phyloP scores from a whole-genome alignment of 176 grass and related monocot species.

The Canna indica region DNA sequence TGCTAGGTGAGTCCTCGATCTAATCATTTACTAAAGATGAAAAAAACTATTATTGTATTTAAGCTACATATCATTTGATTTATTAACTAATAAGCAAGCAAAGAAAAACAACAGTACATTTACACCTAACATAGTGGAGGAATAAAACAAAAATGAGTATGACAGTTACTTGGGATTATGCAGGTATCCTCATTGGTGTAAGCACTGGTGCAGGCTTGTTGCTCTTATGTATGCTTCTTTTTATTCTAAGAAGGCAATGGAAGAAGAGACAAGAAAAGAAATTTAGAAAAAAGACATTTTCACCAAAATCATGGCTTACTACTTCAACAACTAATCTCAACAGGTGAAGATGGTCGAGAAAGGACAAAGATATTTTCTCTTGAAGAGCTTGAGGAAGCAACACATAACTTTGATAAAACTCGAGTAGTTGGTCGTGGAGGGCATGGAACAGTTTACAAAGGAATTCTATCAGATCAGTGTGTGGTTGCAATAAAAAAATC shows the following conservation, averaged over 20 bases:
- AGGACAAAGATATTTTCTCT: conserved; percentile 1
- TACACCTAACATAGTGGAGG: too few species aligned
- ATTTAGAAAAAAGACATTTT: background rate
- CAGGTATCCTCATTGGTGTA: background rate
- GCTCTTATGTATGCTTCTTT: background rate
- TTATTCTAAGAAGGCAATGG: background rate
- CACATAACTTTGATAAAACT: background rate
- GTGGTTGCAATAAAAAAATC: background rate
- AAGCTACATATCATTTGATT: too few species aligned
- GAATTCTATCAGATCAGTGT: background rate
- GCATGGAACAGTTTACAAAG: background rate
- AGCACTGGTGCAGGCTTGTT: background rate
- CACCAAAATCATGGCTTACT: background rate
- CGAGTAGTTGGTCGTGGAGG: background rate
- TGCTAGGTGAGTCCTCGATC: too few species aligned
- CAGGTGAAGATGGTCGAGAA: background rate
- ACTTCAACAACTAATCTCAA: background rate
- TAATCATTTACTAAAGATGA: too few species aligned
- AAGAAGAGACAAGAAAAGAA: background rate
- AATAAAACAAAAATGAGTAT: too few species aligned
- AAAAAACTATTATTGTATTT: too few species aligned
- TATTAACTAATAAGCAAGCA: too few species aligned
- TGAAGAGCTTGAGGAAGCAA: background rate
- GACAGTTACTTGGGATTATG: background rate
- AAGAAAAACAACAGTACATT: too few species aligned